Conservation (phyloP, 352 stramenopile genomes). For the Phytophthora sojae region DNA sequence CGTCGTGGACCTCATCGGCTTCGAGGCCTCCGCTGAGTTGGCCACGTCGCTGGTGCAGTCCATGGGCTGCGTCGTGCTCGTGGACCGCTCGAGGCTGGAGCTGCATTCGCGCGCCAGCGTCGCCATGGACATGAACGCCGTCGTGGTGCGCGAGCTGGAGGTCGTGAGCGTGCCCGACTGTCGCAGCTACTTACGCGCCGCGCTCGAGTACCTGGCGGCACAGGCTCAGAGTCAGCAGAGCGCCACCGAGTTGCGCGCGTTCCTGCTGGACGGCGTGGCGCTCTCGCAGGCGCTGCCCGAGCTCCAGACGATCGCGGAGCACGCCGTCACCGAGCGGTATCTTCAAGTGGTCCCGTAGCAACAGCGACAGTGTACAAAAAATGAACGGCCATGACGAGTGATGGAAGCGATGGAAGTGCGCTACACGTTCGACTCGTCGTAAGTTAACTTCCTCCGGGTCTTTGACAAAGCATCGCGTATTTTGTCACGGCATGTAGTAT, state of each 20-base stretch:
- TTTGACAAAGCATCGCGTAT: too few species aligned
- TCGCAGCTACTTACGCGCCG: slow-evolving; percentile 33
- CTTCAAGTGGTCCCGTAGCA: slow-evolving; percentile 29
- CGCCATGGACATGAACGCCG: slow-evolving; percentile 71
- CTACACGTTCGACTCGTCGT: neutral
- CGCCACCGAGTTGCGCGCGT: slow-evolving; percentile 31
- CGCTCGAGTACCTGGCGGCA: slow-evolving; percentile 53
- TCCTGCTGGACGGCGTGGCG: slow-evolving; percentile 27
- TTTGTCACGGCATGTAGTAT: too few species aligned
- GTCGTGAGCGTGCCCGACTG: slow-evolving; percentile 52
- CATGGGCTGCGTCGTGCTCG: slow-evolving; percentile 56
- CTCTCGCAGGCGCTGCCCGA: slow-evolving; percentile 30
- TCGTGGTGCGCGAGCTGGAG: slow-evolving; percentile 75
- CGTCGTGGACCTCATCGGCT: slow-evolving; percentile 64
- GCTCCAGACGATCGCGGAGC: slow-evolving; percentile 36
- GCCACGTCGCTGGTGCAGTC: slow-evolving; percentile 51
- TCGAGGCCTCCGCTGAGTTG: slow-evolving; percentile 49
- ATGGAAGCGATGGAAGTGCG: neutral
- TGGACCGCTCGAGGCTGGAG: slow-evolving; percentile 46
- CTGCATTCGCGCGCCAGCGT: slow-evolving; percentile 36
- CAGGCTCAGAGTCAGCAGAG: slow-evolving; percentile 26
- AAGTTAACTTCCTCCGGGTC: neutral
- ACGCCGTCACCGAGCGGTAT: slow-evolving; percentile 29
- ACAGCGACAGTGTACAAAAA: neutral
- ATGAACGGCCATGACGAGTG: neutral